phyloP scores from a whole-genome alignment of 305 asterid genomes.

The Solanum chacoense region DNA sequence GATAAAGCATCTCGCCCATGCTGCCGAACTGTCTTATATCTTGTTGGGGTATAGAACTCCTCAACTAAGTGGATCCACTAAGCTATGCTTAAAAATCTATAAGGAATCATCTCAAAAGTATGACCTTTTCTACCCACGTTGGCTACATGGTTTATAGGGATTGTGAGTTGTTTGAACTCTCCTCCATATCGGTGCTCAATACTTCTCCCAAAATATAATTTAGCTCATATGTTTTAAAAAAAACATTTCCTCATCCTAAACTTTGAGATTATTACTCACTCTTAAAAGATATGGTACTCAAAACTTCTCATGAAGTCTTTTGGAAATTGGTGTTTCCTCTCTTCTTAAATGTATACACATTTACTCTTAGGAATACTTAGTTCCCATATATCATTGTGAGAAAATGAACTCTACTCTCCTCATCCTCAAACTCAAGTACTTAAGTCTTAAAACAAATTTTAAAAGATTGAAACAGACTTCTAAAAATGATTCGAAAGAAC shows the following conservation, averaged over 20 bases:
- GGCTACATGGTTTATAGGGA: background rate
- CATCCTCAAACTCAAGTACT: background rate
- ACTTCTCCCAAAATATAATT: background rate
- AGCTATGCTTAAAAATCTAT: no score
- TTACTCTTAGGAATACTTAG: background rate
- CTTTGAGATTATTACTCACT: background rate
- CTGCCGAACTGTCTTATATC: background rate
- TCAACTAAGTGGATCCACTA: no score
- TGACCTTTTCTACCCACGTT: background rate
- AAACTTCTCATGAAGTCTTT: background rate
- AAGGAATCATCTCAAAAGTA: background rate
- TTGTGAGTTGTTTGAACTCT: background rate
- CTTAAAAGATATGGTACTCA: background rate
- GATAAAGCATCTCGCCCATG: background rate
- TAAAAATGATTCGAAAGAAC: background rate
- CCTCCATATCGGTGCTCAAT: background rate
- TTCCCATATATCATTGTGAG: background rate
- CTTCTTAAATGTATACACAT: background rate
- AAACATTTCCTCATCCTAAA: background rate
- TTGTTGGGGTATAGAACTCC: no score
- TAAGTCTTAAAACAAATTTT: background rate
- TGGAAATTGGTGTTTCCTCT: background rate
- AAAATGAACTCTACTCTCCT: background rate
- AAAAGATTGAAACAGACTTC: background rate
- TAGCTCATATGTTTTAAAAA: background rate